A percentile compares a stretch with the other conserved stretches of the same genome.
phyloP scores from a whole-genome alignment of 805 yeast species.

The Candida silvicultrix region DNA sequence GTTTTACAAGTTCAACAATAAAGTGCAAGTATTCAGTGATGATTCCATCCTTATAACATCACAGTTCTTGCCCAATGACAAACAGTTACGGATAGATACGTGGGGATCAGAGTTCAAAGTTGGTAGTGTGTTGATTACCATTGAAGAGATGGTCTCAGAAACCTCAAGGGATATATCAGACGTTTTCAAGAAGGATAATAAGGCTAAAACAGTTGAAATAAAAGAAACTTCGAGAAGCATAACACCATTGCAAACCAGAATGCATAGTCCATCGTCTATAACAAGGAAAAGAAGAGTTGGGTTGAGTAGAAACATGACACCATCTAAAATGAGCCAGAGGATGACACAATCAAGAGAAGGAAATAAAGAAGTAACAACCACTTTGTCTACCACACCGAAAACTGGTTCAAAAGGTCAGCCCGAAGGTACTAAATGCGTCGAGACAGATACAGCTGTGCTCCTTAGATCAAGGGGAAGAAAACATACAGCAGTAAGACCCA shows the following conservation, averaged over 20 bases:
- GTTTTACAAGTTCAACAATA: constrained; percentile 16
- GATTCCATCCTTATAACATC: constrained; percentile 12
- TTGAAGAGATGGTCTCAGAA: constrained; percentile 8
- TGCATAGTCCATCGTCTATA: background rate
- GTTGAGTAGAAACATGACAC: constrained; percentile 10
- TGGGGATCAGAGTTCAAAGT: constrained; percentile 14
- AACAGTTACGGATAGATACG: constrained; percentile 1
- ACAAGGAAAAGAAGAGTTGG: constrained; percentile 12
- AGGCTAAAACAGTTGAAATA: background rate
- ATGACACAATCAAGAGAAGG: background rate
- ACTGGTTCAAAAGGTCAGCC: background rate
- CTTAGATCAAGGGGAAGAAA: background rate
- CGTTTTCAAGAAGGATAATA: constrained; percentile 6
- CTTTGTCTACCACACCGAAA: background rate
- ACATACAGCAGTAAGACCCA: background rate
- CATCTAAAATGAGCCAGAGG: constrained; percentile 5
- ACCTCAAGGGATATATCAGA: constrained; percentile 13
- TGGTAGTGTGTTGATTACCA: constrained; percentile 11
- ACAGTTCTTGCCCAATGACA: constrained; percentile 10
- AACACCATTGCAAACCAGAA: background rate
- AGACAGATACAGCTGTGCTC: background rate
- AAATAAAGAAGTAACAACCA: background rate
- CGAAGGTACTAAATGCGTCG: too few species aligned
- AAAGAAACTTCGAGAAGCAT: background rate
- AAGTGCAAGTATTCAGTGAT: constrained; percentile 13